Evolutionary conservation across 2,329 filamentous ascomycete species (phyloP), one percentile per base, ranked within the genome.

Genomic region (Aspergillus neoniger): DNA sequence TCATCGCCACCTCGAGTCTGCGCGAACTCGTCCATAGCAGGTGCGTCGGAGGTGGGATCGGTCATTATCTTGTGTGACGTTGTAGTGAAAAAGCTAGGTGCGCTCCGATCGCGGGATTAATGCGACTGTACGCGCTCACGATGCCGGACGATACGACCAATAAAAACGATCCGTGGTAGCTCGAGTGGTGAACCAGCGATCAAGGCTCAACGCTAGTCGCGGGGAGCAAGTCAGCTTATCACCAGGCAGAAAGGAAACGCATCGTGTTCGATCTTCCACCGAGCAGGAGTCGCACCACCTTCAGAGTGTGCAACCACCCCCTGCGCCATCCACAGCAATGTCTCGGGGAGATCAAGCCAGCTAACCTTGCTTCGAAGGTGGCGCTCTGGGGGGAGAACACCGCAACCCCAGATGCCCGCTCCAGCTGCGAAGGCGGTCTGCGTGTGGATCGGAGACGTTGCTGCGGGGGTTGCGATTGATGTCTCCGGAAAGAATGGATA

Each of bases 1-100:
- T 82, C 80, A 61, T 82, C 80, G n/a, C 75, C 77, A 23, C 77
- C 79, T 21, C 80, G 76, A 2, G 80, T 82, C 58, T 82, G 80
- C 25, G 80, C 79, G 59, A 82, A 82, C 66, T 81, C 77, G 58
- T 82, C 80, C 71, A 81, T 77, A 5, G 57, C 61, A 23, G 61
- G 50, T 30, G 66, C 62, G 58, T 41, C 30, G 30, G 41, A 44
- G 3, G 21, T 21, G 12, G 41, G 41, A 44, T 63, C 64, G 52
- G 60, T 58, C 61, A 63, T 65, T 36, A 49, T 59, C 10, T 41
- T 6, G 39, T 38, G 9, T 55, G 17, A 48, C 12, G 30, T 39
- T 23, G 14, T 28, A 21, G n/a, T 4, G 15, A 17, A 50, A 23
- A n/a, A 30, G 44, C 7, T 23, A 2, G 7, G 41, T 44, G 15